These are phyloP conservation scores for Yamadazyma sp. DNA, from an alignment of 805 yeast species.

Conservation along the genomic window DNA sequence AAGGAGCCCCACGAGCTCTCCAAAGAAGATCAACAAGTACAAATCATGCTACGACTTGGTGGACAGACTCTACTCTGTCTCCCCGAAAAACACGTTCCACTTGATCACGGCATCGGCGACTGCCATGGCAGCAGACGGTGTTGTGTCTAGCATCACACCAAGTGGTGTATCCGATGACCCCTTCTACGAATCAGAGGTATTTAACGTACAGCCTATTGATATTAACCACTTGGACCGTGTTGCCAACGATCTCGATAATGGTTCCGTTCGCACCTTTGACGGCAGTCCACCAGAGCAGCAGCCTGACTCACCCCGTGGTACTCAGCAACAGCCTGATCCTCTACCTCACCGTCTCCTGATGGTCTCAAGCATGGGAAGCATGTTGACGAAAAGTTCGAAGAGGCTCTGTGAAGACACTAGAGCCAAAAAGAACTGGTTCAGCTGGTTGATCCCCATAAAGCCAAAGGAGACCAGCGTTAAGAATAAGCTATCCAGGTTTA, in stretches of 20 bases:
- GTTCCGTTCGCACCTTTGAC: constrained; percentile 15
- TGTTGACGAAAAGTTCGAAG: background rate
- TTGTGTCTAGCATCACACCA: background rate
- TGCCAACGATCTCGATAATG: constrained; percentile 8
- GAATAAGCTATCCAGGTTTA: constrained; percentile 12
- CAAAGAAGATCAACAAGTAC: constrained; percentile 13
- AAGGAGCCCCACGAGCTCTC: constrained; percentile 5
- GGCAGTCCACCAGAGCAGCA: constrained; percentile 31
- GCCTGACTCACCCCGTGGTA: background rate
- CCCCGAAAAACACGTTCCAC: constrained; percentile 41
- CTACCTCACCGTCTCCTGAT: background rate
- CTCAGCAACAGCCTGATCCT: no score
- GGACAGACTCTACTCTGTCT: constrained; percentile 40
- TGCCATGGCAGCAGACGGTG: constrained; percentile 18
- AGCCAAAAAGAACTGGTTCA: background rate
- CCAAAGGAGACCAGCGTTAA: constrained; percentile 7
- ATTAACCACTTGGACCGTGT: constrained; percentile 4
- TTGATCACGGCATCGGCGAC: constrained; percentile 27
- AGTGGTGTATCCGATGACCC: constrained; percentile 1
- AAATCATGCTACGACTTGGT: constrained; percentile 26
- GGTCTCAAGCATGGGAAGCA: background rate
- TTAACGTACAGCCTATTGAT: background rate
- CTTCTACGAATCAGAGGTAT: background rate
- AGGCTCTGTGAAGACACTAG: constrained; percentile 5
- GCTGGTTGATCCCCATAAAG: constrained; percentile 14